A percentile compares a stretch with the other conserved stretches of the same genome.
These are phyloP conservation scores for Amphichorda felina DNA, from an alignment of 2,329 filamentous ascomycete species.

Conservation along the genomic window DNA sequence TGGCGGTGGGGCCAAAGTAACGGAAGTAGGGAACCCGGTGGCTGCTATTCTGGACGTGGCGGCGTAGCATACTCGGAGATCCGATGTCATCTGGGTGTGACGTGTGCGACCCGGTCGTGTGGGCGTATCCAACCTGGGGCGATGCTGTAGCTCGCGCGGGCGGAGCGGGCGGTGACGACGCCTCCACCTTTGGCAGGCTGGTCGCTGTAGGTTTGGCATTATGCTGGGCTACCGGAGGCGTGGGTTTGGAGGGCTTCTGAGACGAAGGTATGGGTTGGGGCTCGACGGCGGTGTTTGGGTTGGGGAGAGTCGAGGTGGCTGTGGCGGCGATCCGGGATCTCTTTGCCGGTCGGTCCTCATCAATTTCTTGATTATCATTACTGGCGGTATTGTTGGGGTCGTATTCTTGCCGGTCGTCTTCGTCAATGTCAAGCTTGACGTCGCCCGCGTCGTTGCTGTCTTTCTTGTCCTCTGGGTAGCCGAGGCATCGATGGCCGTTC, in stretches of 20 bases:
- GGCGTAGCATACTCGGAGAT: constrained; percentile 34
- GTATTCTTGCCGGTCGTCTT: constrained; percentile 19
- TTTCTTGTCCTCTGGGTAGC: constrained; percentile 48
- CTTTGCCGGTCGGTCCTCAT: neutral
- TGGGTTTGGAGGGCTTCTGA: neutral
- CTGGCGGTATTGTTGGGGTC: constrained; percentile 7
- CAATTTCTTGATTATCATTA: neutral
- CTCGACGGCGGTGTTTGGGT: neutral
- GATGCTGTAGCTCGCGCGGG: neutral
- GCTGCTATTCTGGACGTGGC: constrained; percentile 23
- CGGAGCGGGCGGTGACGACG: neutral
- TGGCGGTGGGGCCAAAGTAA: constrained; percentile 84
- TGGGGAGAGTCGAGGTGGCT: neutral
- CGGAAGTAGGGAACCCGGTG: constrained; percentile 77
- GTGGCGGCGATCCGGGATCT: neutral
- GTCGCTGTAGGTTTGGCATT: neutral
- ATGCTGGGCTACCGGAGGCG: no score
- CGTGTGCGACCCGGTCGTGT: constrained; percentile 1
- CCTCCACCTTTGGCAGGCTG: neutral
- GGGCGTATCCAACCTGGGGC: neutral
- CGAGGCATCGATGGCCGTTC: constrained; percentile 57
- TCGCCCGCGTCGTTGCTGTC: constrained; percentile 16
- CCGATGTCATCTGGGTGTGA: constrained; percentile 2
- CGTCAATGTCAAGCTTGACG: constrained; percentile 11
- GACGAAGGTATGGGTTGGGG: neutral